Conservation (phyloP, 1,284 basidiomycete genomes). For the Ustilago crameri region DNA sequence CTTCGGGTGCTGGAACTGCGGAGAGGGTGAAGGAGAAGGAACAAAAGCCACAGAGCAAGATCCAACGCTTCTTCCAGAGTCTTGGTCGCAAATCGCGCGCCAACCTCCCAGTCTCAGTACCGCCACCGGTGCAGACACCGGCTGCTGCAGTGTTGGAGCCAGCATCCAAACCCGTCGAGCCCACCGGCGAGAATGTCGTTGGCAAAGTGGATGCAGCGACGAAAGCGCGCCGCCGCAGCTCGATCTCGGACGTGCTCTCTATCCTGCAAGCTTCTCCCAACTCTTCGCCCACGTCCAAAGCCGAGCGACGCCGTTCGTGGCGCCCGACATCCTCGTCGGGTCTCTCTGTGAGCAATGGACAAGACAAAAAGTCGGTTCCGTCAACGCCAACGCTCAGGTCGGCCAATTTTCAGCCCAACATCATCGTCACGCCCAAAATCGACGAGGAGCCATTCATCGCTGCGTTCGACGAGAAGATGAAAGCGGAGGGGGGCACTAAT, state of each 20-base stretch:
- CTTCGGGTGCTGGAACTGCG: neutral
- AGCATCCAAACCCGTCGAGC: neutral
- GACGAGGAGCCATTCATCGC: conserved; percentile 18
- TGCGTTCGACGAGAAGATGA: neutral
- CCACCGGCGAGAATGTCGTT: conserved; percentile 1
- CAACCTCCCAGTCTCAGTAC: conserved; percentile 11
- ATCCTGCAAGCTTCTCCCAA: conserved; percentile 11
- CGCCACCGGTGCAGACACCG: neutral
- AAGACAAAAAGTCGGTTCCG: conserved; percentile 2
- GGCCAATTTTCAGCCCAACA: neutral
- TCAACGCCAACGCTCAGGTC: conserved; percentile 7
- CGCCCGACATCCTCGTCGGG: conserved; percentile 14
- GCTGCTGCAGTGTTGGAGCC: neutral
- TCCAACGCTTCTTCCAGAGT: conserved; percentile 38
- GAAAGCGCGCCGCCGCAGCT: conserved; percentile 12
- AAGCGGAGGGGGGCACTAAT: neutral
- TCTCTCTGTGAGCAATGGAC: neutral
- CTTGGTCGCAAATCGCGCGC: conserved; percentile 21
- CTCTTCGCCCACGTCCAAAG: neutral
- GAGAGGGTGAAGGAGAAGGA: neutral
- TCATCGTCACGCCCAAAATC: conserved; percentile 33
- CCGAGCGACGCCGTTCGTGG: conserved; percentile 33
- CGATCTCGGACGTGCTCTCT: conserved; percentile 34
- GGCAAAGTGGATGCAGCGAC: conserved; percentile 3
- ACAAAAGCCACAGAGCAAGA: conserved; percentile 21